phyloP scores from a whole-genome alignment of 371 early-diverging fungal genomes.

The Blyttiomyces sp. region DNA sequence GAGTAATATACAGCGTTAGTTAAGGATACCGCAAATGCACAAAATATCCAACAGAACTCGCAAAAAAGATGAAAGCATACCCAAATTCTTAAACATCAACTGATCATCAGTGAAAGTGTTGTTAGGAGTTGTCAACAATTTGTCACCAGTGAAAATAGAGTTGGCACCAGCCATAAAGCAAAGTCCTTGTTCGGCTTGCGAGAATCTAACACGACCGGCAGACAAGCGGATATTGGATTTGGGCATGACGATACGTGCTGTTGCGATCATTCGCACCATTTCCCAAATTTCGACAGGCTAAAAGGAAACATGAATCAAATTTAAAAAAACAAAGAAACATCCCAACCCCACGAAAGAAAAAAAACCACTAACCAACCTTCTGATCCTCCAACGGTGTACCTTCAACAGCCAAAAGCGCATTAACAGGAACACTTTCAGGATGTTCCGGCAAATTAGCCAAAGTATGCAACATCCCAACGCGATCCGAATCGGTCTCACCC shows the following conservation, averaged over 20 bases:
- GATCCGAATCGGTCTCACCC: conserved; percentile 72
- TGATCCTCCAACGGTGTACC: conserved; percentile 81
- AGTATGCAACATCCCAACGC: conserved; percentile 76
- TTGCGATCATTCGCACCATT: conserved; percentile 84
- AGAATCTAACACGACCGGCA: conserved; percentile 78
- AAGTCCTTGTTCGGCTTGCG: conserved; percentile 70
- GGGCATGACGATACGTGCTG: conserved; percentile 83
- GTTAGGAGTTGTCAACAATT: conserved; percentile 81
- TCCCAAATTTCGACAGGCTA: conserved; percentile 82
- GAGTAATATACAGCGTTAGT: no score
- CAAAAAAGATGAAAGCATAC: no score
- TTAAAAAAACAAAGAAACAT: not conserved
- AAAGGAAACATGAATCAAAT: not conserved
- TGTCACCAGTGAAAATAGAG: conserved; percentile 85
- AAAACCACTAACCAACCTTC: conserved; percentile 45
- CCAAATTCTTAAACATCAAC: conserved; percentile 72
- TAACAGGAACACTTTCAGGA: conserved; percentile 84
- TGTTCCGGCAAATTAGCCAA: conserved; percentile 71
- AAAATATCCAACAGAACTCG: no score
- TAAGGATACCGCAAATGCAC: no score
- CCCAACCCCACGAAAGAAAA: not conserved
- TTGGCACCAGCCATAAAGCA: conserved; percentile 88
- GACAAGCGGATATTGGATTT: conserved; percentile 78
- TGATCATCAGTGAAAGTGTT: conserved; percentile 71
- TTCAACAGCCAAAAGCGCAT: conserved; percentile 76